These are phyloP conservation scores for Phaeosphaeria sp. DNA, from an alignment of 2,329 filamentous ascomycete species.

Conservation along the genomic window DNA sequence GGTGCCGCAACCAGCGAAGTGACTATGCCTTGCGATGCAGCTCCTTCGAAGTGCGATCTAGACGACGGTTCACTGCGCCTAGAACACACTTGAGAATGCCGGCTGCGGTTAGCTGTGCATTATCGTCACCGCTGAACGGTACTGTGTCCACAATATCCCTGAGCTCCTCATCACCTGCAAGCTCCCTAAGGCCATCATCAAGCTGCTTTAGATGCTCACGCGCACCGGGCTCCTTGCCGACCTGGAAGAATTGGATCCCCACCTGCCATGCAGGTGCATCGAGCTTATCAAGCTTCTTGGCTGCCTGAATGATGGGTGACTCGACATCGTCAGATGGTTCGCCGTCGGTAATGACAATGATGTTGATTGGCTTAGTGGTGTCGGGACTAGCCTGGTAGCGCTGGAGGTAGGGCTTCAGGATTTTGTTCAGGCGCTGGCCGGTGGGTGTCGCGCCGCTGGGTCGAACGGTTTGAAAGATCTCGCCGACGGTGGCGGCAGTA, in stretches of 20 bases:
- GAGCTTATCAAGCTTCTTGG: constrained; percentile 72
- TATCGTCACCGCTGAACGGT: constrained; percentile 67
- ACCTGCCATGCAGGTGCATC: constrained; percentile 81
- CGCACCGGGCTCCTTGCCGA: constrained; percentile 75
- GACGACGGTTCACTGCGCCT: constrained; percentile 73
- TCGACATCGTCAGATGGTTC: constrained; percentile 81
- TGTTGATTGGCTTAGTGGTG: constrained; percentile 77
- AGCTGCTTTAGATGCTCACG: constrained; percentile 70
- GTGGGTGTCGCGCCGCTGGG: constrained; percentile 77
- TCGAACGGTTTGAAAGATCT: constrained; percentile 72
- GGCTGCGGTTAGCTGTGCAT: constrained; percentile 67
- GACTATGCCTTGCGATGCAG: constrained; percentile 28
- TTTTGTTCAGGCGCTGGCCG: constrained; percentile 71
- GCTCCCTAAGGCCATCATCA: constrained; percentile 72
- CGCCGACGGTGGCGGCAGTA: constrained; percentile 63
- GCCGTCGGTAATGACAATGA: constrained; percentile 94
- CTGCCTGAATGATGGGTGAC: constrained; percentile 67
- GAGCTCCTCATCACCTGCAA: constrained; percentile 61
- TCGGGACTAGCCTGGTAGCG: constrained; percentile 58
- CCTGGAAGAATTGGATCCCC: constrained; percentile 95
- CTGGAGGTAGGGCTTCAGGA: constrained; percentile 75
- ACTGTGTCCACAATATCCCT: constrained; percentile 94
- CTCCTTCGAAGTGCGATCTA: constrained; percentile 59
- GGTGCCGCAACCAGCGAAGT: not conserved
- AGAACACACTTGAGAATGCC: constrained; percentile 80